A percentile compares a stretch with the other conserved stretches of the same genome.
Conservation (phyloP, 208 protist species). For the Leishmania mexicana region DNA sequence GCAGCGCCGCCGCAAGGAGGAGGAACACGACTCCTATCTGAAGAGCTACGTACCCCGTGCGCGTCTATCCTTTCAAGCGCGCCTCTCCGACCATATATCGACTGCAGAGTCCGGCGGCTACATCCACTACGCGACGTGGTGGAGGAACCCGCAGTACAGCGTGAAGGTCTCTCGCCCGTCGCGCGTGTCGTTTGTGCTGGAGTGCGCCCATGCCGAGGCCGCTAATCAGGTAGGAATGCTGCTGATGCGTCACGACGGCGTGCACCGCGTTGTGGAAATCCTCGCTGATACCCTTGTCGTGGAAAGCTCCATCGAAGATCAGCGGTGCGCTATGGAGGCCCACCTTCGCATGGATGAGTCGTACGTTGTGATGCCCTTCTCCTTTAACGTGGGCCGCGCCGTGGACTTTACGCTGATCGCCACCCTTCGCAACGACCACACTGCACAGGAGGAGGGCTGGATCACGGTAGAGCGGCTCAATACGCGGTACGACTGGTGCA, state of each 20-base stretch:
- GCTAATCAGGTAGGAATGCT: conserved; percentile 65
- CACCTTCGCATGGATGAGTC: conserved; percentile 32
- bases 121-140: conserved; percentile 86
- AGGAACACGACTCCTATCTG: conserved; percentile 27
- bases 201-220: conserved; percentile 16
- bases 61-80: conserved; percentile 35
- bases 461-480: conserved; percentile 73
- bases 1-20: conserved; percentile 17
- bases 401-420: conserved; percentile 58
- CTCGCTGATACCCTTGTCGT: conserved; percentile 44
- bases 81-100: conserved; percentile 38
- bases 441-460: conserved; percentile 53
- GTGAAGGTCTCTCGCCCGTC: conserved; percentile 53
- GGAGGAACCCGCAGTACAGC: conserved; percentile 82
- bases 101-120: conserved; percentile 68
- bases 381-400: conserved; percentile 67
- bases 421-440: conserved; percentile 44
- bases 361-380: conserved; percentile 86
- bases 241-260: conserved; percentile 68
- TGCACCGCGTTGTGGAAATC: conserved; percentile 57
- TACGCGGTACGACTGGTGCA: conserved; percentile 70
- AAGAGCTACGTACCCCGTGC: background rate
- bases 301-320: conserved; percentile 55
- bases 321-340: conserved; percentile 47
- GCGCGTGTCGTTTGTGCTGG: conserved; percentile 55